A percentile compares a stretch with the other conserved stretches of the same genome.
Conservation (phyloP, 352 stramenopile species). For the Phytophthora tubulina region DNA sequence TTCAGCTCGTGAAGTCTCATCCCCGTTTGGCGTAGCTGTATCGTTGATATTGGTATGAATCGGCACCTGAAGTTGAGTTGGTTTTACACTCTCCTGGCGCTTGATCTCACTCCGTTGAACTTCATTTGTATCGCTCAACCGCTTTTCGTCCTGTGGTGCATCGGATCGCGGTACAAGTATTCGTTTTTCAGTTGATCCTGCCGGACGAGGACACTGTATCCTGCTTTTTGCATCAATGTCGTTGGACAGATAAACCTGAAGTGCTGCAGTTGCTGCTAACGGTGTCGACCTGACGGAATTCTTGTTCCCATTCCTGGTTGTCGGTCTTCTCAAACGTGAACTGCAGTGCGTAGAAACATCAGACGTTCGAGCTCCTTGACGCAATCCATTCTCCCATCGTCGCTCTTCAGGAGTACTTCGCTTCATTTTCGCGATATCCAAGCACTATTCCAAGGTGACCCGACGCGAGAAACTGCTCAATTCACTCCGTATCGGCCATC, state of each 20-base stretch:
- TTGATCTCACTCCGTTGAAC: neutral
- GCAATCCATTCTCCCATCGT: conserved; percentile 31
- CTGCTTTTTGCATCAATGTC: conserved; percentile 32
- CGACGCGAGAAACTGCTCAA: conserved; percentile 41
- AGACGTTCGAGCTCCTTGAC: neutral
- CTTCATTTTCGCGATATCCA: conserved; percentile 21
- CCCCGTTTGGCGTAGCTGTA: neutral
- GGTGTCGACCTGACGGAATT: neutral
- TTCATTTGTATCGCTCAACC: neutral
- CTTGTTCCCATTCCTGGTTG: neutral
- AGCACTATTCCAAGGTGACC: conserved; percentile 15
- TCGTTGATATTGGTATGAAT: neutral
- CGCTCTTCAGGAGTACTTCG: conserved; percentile 13
- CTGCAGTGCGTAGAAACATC: neutral
- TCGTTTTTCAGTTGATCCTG: neutral
- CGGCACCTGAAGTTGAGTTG: neutral
- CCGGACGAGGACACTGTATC: conserved; percentile 14
- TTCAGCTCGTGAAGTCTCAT: conserved; percentile 10
- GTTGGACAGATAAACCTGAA: conserved; percentile 25
- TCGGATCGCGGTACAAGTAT: neutral
- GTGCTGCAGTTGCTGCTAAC: conserved; percentile 16
- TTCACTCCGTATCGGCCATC: neutral
- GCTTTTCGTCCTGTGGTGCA: neutral
- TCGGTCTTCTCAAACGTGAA: conserved; percentile 3
- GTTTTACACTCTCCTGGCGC: neutral